These are phyloP conservation scores for Epicoccum sorghinum DNA, from an alignment of 2,329 filamentous ascomycete genomes.

Conservation along the genomic window DNA sequence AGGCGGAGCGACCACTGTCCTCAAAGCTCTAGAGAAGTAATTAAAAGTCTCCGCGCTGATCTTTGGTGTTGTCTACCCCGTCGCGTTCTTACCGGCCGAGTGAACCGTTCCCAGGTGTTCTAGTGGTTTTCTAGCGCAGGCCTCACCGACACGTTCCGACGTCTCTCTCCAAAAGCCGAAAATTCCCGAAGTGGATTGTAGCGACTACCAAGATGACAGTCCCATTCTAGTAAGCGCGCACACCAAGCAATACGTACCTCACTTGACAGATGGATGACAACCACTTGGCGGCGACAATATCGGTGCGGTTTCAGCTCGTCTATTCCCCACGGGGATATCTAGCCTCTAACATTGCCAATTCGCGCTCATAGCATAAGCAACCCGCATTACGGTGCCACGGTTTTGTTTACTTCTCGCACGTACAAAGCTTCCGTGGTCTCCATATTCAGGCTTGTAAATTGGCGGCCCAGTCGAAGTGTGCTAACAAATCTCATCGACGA, in stretches of 20 bases:
- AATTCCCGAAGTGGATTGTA: background rate
- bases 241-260: constrained; percentile 11
- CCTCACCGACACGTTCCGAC: constrained; percentile 1
- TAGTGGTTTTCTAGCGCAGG: constrained; percentile 9
- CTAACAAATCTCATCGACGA: no score
- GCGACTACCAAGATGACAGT: constrained; percentile 7
- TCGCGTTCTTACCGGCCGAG: constrained; percentile 12
- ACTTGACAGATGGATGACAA: background rate
- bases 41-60: background rate
- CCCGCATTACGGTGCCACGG: background rate
- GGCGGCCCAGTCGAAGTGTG: no score
- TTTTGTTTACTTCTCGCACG: no score
- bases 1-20: constrained; percentile 8
- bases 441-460: no score
- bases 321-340: constrained; percentile 4
- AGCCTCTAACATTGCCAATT: background rate
- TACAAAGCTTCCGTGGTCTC: no score
- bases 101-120: constrained; percentile 1
- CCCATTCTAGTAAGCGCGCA: constrained; percentile 10
- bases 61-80: background rate
- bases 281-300: constrained; percentile 10
- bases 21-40: constrained; percentile 25
- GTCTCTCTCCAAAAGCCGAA: constrained; percentile 2
- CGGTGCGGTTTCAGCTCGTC: constrained; percentile 9
- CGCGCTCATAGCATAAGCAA: background rate